phyloP scores from a whole-genome alignment of 305 asterid species.

The Rubia balearica region DNA sequence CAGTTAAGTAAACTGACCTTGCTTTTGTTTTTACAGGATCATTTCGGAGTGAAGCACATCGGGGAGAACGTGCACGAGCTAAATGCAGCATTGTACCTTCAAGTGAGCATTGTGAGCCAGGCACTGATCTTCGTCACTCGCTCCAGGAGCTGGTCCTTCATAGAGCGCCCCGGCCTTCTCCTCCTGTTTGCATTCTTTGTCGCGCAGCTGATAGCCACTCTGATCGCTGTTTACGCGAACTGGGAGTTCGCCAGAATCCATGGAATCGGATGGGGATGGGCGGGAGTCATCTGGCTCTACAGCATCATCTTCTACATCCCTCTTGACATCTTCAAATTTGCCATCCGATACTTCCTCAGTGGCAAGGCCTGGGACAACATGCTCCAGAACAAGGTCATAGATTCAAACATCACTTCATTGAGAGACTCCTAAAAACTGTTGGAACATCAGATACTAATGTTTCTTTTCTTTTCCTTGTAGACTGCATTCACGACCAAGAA shows the following conservation, averaged over 20 bases:
- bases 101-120: slow-evolving; percentile 89
- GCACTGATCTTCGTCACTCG: slow-evolving; percentile 86
- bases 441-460: not conserved
- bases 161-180: slow-evolving; percentile 78
- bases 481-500: slow-evolving; percentile 53
- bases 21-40: slow-evolving; percentile 21
- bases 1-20: too few relatives aligned
- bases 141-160: slow-evolving; percentile 74
- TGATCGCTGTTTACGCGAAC: slow-evolving; percentile 60
- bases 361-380: slow-evolving; percentile 81
- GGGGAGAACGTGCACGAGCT: slow-evolving; percentile 31
- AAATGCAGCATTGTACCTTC: slow-evolving; percentile 72
- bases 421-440: not conserved
- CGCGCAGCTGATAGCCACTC: slow-evolving; percentile 74
- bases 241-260: slow-evolving; percentile 67
- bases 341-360: slow-evolving; percentile 42
- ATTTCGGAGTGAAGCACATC: slow-evolving; percentile 33
- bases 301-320: slow-evolving; percentile 68
- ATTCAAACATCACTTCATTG: not conserved
- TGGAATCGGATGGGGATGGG: slow-evolving; percentile 97
- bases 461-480: slow-evolving; percentile 15
- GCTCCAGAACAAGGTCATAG: slow-evolving; percentile 53
- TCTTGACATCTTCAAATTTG: slow-evolving; percentile 63
- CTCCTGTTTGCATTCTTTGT: slow-evolving; percentile 51
- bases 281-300: slow-evolving; percentile 78